Conservation (phyloP, 2,329 filamentous ascomycete species). For the Colletotrichum paranaense region DNA sequence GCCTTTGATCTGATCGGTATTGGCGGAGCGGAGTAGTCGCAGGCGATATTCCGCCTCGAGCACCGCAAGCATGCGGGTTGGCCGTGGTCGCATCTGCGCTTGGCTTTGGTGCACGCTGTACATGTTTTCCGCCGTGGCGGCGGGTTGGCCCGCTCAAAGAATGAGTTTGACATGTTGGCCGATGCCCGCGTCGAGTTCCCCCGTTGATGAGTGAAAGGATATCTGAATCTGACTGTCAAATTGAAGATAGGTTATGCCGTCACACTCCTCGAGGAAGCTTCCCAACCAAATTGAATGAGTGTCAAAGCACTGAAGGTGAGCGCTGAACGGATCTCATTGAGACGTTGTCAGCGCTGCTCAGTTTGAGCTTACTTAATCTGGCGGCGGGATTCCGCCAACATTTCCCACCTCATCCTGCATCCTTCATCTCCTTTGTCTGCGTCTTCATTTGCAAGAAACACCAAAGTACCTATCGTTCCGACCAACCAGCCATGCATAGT, state of each 20-base stretch:
- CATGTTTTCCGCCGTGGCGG: slow-evolving; percentile 67
- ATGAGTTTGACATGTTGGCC: slow-evolving; percentile 32
- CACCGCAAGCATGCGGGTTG: slow-evolving; percentile 65
- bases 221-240: not conserved
- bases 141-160: slow-evolving; percentile 54
- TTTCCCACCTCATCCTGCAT: slow-evolving; percentile 2
- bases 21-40: slow-evolving; percentile 53
- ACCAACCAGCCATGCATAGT: not conserved
- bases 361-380: slow-evolving; percentile 19
- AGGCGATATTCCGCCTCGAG: slow-evolving; percentile 56
- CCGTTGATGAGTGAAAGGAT: not conserved
- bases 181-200: not conserved
- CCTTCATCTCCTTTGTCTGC: not conserved
- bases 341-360: not conserved
- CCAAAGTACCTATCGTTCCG: too few species aligned
- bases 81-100: slow-evolving; percentile 66
- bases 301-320: not conserved
- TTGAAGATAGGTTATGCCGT: not conserved
- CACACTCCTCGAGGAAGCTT: not conserved
- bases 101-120: slow-evolving; percentile 65
- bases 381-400: slow-evolving; percentile 33
- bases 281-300: not conserved
- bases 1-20: not conserved
- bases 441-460: too few species aligned
- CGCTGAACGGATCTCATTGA: not conserved